Conservation (phyloP, 495 filamentous ascomycete genomes). For the Penicillium canariense region DNA sequence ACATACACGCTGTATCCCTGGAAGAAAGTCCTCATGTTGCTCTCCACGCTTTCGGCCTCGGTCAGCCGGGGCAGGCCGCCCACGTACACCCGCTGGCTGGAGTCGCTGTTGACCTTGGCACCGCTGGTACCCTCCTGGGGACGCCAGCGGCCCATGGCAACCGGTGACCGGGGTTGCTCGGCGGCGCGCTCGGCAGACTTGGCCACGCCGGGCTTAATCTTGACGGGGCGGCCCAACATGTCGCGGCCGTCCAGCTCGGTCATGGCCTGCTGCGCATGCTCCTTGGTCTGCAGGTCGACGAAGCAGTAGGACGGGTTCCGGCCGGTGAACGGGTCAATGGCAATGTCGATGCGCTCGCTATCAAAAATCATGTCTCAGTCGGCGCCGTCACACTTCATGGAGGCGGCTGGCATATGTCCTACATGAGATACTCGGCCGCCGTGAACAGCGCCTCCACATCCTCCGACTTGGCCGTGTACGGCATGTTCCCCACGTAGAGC, state of each 20-base stretch:
- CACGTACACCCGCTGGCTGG: slow-evolving; percentile 59
- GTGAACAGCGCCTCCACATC: slow-evolving; percentile 60
- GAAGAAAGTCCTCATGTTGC: slow-evolving; percentile 58
- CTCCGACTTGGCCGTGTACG: slow-evolving; percentile 59
- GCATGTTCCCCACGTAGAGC: slow-evolving; percentile 68
- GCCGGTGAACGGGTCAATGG: slow-evolving; percentile 63
- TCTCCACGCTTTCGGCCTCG: slow-evolving; percentile 52
- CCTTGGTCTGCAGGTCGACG: slow-evolving; percentile 56
- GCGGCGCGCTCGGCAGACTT: slow-evolving; percentile 31
- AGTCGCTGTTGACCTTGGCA: slow-evolving; percentile 30
- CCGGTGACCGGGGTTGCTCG: slow-evolving; percentile 20
- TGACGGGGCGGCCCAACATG: slow-evolving; percentile 55
- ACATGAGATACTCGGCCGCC: slow-evolving; percentile 46
- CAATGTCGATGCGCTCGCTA: slow-evolving; percentile 62
- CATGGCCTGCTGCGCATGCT: slow-evolving; percentile 59
- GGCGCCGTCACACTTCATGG: slow-evolving; percentile 10
- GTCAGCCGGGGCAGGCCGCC: slow-evolving; percentile 59
- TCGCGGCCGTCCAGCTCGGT: slow-evolving; percentile 49
- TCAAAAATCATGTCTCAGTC: slow-evolving; percentile 28
- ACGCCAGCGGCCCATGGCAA: slow-evolving; percentile 40
- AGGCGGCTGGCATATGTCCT: slow-evolving; percentile 9
- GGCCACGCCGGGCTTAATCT: slow-evolving; percentile 58
- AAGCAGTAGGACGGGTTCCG: slow-evolving; percentile 73
- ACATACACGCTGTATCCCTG: slow-evolving; percentile 52
- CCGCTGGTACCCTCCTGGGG: slow-evolving; percentile 20